phyloP scores from a whole-genome alignment of 2,329 filamentous ascomycete genomes.

The Diaporthe ilicicola region DNA sequence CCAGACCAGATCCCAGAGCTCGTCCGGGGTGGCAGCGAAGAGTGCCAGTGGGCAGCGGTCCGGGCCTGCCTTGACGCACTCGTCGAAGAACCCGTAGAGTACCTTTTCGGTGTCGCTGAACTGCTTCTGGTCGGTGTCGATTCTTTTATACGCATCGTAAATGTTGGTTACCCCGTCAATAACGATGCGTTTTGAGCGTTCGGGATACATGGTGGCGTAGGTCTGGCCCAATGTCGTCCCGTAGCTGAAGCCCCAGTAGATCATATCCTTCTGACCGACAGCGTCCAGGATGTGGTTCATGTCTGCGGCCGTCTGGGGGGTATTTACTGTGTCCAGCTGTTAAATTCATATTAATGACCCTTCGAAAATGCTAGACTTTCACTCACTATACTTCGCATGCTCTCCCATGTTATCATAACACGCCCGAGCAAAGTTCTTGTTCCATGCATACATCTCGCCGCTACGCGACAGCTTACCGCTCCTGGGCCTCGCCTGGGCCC shows the following conservation, averaged over 20 bases:
- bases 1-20: slow-evolving; percentile 44
- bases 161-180: slow-evolving; percentile 57
- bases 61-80: slow-evolving; percentile 55
- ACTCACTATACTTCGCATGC: slow-evolving; percentile 52
- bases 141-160: slow-evolving; percentile 42
- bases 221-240: slow-evolving; percentile 54
- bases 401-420: slow-evolving; percentile 55
- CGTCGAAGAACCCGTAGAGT: slow-evolving; percentile 52
- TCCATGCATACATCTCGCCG: slow-evolving; percentile 50
- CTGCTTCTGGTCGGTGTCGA: slow-evolving; percentile 46
- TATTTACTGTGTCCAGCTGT: neutral
- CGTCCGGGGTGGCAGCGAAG: slow-evolving; percentile 46
- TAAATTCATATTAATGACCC: slow-evolving; percentile 40
- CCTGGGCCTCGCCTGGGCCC: slow-evolving; percentile 37
- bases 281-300: slow-evolving; percentile 16
- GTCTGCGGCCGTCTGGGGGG: slow-evolving; percentile 18
- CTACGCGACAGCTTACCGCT: slow-evolving; percentile 43
- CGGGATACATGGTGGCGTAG: slow-evolving; percentile 51
- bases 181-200: slow-evolving; percentile 45
- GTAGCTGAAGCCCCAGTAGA: slow-evolving; percentile 58
- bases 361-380: slow-evolving; percentile 58
- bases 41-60: slow-evolving; percentile 51
- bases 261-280: slow-evolving; percentile 41
- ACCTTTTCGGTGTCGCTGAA: slow-evolving; percentile 53
- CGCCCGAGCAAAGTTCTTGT: slow-evolving; percentile 49